Evolutionary conservation across 768 basidiomycete genomes (phyloP).

Genomic region (Agaricus blazei): DNA sequence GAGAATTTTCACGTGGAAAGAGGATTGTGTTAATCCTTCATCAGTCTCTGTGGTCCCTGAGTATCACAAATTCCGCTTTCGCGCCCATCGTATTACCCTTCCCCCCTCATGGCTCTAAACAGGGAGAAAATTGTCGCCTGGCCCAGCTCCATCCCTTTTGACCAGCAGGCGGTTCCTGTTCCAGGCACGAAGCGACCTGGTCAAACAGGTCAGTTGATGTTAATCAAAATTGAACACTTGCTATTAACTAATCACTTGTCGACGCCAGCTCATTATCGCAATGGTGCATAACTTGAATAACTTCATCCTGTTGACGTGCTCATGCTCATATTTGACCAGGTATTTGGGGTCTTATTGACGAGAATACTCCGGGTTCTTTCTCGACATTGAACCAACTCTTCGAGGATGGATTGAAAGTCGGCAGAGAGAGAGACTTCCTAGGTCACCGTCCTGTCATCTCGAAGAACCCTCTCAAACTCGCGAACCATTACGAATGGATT

Average conservation of each 20-base stretch:
- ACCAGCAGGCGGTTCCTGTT: slow-evolving; percentile 57
- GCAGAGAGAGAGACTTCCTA: slow-evolving; percentile 50
- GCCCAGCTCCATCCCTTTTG: slow-evolving; percentile 43
- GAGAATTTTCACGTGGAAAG: no score
- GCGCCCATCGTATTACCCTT: background rate
- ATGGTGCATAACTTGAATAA: slow-evolving; percentile 37
- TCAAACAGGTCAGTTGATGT: slow-evolving; percentile 56
- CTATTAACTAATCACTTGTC: background rate
- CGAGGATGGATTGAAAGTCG: slow-evolving; percentile 48
- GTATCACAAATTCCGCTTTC: no score
- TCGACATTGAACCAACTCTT: slow-evolving; percentile 62
- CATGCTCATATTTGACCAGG: slow-evolving; percentile 26
- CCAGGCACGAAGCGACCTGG: slow-evolving; percentile 81
- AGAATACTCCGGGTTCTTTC: slow-evolving; percentile 45
- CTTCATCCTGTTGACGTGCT: background rate
- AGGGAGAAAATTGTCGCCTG: slow-evolving; percentile 29
- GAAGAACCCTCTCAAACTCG: slow-evolving; percentile 62
- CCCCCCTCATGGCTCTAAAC: slow-evolving; percentile 25
- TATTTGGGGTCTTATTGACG: slow-evolving; percentile 51
- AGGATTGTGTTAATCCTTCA: no score
- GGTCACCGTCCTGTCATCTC: slow-evolving; percentile 68
- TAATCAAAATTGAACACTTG: background rate
- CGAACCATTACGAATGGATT: slow-evolving; percentile 66
- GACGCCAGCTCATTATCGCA: slow-evolving; percentile 64
- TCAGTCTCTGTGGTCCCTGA: no score